phyloP scores from a whole-genome alignment of 2,329 filamentous ascomycete genomes.

The Penicillium sp. region DNA sequence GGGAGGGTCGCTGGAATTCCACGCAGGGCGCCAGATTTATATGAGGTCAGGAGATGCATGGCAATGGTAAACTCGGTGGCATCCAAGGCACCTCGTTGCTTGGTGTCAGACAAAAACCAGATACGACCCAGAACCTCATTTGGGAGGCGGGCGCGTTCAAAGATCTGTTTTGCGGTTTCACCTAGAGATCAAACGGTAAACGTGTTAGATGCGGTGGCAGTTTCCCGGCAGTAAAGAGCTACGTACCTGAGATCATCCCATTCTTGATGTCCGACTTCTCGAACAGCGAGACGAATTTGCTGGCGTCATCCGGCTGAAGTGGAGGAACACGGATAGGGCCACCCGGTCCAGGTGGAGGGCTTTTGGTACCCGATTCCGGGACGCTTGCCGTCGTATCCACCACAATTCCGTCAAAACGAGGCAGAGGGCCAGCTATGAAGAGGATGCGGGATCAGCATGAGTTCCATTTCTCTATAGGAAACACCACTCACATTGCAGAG shows the following conservation, averaged over 20 bases:
- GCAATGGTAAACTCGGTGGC: conserved; percentile 94
- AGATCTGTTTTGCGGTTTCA: conserved; percentile 87
- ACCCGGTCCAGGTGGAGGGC: conserved; percentile 45
- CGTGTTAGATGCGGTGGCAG: neutral
- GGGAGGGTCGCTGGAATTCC: conserved; percentile 77
- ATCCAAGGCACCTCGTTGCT: conserved; percentile 83
- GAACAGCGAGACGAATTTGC: conserved; percentile 85
- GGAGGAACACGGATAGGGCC: conserved; percentile 82
- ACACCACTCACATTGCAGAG: conserved; percentile 63
- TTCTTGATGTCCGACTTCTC: conserved; percentile 79
- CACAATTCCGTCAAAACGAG: conserved; percentile 80
- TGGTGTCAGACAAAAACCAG: conserved; percentile 92
- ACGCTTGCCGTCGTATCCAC: conserved; percentile 43
- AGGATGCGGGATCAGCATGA: conserved; percentile 5
- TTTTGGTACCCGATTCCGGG: conserved; percentile 49
- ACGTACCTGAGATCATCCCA: conserved; percentile 67
- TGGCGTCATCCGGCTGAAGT: conserved; percentile 80
- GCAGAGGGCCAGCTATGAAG: conserved; percentile 68
- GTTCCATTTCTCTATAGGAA: neutral
- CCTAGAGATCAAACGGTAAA: conserved; percentile 45
- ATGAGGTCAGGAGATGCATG: conserved; percentile 93
- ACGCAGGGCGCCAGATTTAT: conserved; percentile 78
- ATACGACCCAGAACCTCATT: conserved; percentile 92
- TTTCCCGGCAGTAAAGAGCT: neutral
- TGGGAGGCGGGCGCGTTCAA: conserved; percentile 85